Evolutionary conservation across 768 basidiomycete genomes (phyloP), one percentile per base, ranked within the genome.

Genomic region (Cystobasidiopsis lactophilus): DNA sequence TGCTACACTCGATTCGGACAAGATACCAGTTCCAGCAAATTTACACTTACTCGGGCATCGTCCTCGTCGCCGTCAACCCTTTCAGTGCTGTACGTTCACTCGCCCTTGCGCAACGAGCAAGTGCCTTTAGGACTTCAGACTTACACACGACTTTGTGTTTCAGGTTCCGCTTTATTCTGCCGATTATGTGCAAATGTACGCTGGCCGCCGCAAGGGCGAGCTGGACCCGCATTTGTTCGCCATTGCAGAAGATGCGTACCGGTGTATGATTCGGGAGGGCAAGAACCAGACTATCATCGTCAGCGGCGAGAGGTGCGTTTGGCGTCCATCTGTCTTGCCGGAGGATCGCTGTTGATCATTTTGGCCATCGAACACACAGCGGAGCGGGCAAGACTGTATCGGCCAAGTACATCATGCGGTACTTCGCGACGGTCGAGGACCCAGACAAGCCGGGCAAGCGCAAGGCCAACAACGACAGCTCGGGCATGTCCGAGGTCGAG

Each of bases 341-440:
- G 23, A n/a, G n/a, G n/a, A 16, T 2, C 2, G 27, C 45, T 21
- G 45, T 5, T 18, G 27, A 30, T 13, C 3, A 11, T 13, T 18
- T 3, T 24, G 31, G 2, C 5, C 24, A 10, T 35, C 33, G 9
- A 7, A 7, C 16, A 7, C 18, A 29, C 55, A 93, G 88, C 75
- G 93, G 93, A 69, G 93, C 93, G 51, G 93, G 93, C 52, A 98
- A 98, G 73, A 98, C 93, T 0, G 93, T 96, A 69, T 91, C 86
- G 50, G 91, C 93, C 49, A 96, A 98, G 71, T 88, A 88, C 71
- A 98, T 98, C 67, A 91, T 98, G 79, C 79, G 93, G 54, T 98
- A 95, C 68, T 80, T 98, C 60, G 93, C 93, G 13, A 95, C 91
- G 1, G 86, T 98, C 41, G 93, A 96, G 58, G 86, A 70, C 50